phyloP scores from a whole-genome alignment of 768 basidiomycete genomes.

The Suillus ampliporus region DNA sequence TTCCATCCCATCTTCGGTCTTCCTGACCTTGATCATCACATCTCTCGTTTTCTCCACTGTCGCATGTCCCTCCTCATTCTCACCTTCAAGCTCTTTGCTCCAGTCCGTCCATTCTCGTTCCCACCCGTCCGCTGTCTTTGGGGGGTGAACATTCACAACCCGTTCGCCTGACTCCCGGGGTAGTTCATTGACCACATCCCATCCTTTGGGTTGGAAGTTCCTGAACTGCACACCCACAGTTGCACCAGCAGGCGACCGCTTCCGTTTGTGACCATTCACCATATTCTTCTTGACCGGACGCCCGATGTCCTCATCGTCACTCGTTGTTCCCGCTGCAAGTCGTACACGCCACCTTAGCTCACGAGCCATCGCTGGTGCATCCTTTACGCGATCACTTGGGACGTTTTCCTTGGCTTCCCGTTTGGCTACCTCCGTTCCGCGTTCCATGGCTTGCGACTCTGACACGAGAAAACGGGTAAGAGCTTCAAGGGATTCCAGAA shows the following conservation, averaged over 20 bases:
- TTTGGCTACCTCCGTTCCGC: conserved; percentile 69
- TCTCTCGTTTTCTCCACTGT: conserved; percentile 52
- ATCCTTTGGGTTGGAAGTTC: conserved; percentile 71
- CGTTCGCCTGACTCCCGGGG: conserved; percentile 48
- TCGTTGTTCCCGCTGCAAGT: conserved; percentile 61
- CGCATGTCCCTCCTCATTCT: conserved; percentile 37
- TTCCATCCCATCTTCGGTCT: conserved; percentile 61
- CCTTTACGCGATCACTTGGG: conserved; percentile 81
- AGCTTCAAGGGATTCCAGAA: conserved; percentile 71
- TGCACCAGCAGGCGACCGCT: conserved; percentile 35
- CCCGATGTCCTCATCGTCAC: conserved; percentile 66
- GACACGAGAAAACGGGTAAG: conserved; percentile 82
- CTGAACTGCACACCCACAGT: conserved; percentile 48
- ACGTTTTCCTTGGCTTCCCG: conserved; percentile 83
- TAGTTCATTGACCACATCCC: conserved; percentile 59
- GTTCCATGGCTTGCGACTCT: conserved; percentile 76
- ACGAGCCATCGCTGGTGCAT: conserved; percentile 78
- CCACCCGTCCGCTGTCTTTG: conserved; percentile 49
- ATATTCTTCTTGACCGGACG: conserved; percentile 28
- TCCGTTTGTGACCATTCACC: conserved; percentile 44
- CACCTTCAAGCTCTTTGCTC: conserved; percentile 32
- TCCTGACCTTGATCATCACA: conserved; percentile 62
- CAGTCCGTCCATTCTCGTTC: conserved; percentile 49
- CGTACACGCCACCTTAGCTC: conserved; percentile 87
- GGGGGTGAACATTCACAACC: conserved; percentile 44